Percentiles rank a stretch among this genome's conserved stretches.
Conservation (phyloP, 805 yeast species). For the Yamadazyma phyllophila region DNA sequence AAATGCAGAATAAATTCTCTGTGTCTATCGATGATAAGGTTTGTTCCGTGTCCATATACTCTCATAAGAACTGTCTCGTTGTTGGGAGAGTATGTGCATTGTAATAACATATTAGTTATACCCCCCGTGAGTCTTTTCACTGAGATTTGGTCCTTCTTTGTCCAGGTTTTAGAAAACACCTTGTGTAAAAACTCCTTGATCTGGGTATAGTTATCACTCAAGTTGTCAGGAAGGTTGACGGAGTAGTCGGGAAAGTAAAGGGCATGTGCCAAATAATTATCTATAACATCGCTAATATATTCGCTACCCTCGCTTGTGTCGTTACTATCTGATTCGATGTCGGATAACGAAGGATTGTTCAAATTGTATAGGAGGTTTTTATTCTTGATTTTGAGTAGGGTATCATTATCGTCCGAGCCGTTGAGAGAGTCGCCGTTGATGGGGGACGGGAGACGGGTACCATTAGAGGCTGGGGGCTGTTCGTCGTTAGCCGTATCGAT, state of each 20-base stretch:
- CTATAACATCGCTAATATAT: slow-evolving; percentile 12
- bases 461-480: not conserved
- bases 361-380: slow-evolving; percentile 33
- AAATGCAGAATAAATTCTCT: slow-evolving; percentile 72
- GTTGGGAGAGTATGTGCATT: slow-evolving; percentile 35
- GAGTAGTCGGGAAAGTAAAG: slow-evolving; percentile 46
- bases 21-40: slow-evolving; percentile 67
- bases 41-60: slow-evolving; percentile 74
- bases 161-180: slow-evolving; percentile 48
- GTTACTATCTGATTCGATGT: slow-evolving; percentile 24
- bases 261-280: slow-evolving; percentile 44
- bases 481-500: slow-evolving; percentile 1
- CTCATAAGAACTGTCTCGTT: slow-evolving; percentile 53
- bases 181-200: slow-evolving; percentile 37
- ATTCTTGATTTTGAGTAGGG: slow-evolving; percentile 16
- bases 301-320: slow-evolving; percentile 5
- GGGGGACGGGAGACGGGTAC: no score
- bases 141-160: slow-evolving; percentile 22
- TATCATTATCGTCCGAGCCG: not conserved
- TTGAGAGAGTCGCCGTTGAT: no score
- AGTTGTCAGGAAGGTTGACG: slow-evolving; percentile 37
- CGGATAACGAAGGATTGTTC: slow-evolving; percentile 38
- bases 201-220: slow-evolving; percentile 32
- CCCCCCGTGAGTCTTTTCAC: slow-evolving; percentile 57
- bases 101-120: slow-evolving; percentile 58